Evolutionary conservation across 2,329 filamentous ascomycete species (phyloP).

Genomic region (Magnaporthiopsis rhizophila): DNA sequence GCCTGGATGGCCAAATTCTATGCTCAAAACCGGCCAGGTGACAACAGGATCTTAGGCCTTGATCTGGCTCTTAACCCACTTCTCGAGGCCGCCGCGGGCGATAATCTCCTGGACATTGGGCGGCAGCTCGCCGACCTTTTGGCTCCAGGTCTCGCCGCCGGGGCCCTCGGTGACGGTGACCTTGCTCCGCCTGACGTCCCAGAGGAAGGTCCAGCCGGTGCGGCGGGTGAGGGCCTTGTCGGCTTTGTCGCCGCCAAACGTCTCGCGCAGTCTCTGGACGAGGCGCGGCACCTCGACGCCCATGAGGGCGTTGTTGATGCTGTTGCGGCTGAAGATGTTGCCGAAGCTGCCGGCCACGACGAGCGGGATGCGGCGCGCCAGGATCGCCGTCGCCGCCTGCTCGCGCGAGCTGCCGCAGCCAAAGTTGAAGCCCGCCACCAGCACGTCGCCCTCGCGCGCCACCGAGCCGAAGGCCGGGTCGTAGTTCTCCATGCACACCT

Average conservation of each 20-base stretch:
- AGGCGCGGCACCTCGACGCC: slow-evolving; percentile 61
- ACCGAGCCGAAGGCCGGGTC: slow-evolving; percentile 60
- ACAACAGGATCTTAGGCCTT: slow-evolving; percentile 25
- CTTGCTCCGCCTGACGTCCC: slow-evolving; percentile 68
- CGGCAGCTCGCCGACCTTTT: slow-evolving; percentile 54
- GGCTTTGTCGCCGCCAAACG: slow-evolving; percentile 37
- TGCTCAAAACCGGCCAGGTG: not conserved
- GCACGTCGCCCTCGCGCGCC: slow-evolving; percentile 64
- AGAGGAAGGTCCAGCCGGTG: slow-evolving; percentile 76
- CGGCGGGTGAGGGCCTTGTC: slow-evolving; percentile 56
- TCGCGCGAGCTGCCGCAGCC: slow-evolving; percentile 76
- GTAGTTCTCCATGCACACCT: slow-evolving; percentile 93
- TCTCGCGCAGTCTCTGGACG: slow-evolving; percentile 56
- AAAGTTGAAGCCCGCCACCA: slow-evolving; percentile 84
- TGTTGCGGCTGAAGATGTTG: slow-evolving; percentile 75
- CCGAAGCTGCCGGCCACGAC: slow-evolving; percentile 75
- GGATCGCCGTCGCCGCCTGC: slow-evolving; percentile 79
- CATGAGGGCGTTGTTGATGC: slow-evolving; percentile 65
- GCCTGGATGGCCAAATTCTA: not conserved
- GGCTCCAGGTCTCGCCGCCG: slow-evolving; percentile 60
- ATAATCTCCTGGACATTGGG: slow-evolving; percentile 79
- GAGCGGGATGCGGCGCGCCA: slow-evolving; percentile 72
- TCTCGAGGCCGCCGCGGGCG: slow-evolving; percentile 67
- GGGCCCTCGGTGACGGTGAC: slow-evolving; percentile 60
- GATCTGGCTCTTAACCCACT: slow-evolving; percentile 72